Percentiles rank a stretch among this genome's conserved stretches.
These are phyloP conservation scores for Coriaria nepalensis DNA, from an alignment of 306 rosid species.

Conservation along the genomic window DNA sequence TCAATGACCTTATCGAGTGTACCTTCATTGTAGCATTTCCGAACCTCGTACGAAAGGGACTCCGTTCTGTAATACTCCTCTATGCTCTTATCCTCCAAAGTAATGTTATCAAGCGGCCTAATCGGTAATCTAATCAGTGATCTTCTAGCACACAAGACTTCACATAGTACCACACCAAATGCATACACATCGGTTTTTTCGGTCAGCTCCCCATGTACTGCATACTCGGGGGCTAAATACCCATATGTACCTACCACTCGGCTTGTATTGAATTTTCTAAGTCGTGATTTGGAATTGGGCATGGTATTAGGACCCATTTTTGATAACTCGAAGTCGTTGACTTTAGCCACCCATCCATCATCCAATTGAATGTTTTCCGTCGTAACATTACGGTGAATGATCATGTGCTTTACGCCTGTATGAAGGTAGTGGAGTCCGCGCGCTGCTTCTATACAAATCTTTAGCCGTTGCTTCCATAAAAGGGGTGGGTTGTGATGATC, in stretches of 20 bases:
- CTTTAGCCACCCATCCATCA: slow-evolving; percentile 27
- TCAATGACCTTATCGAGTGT: slow-evolving; percentile 6
- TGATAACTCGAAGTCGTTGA: slow-evolving; percentile 33
- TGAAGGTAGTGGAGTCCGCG: slow-evolving; percentile 23
- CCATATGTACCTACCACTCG: slow-evolving; percentile 33
- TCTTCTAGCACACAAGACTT: slow-evolving; percentile 25
- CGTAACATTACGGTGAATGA: slow-evolving; percentile 28
- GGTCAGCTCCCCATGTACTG: slow-evolving; percentile 8
- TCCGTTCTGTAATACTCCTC: neutral
- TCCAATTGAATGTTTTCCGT: slow-evolving; percentile 20
- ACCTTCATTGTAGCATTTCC: slow-evolving; percentile 1
- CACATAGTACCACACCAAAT: slow-evolving; percentile 32
- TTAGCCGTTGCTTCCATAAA: slow-evolving; percentile 15
- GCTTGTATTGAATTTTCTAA: slow-evolving; percentile 8
- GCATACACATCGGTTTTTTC: slow-evolving; percentile 38
- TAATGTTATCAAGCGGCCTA: neutral
- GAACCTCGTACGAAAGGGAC: slow-evolving; percentile 28
- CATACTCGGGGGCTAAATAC: slow-evolving; percentile 36
- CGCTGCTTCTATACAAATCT: slow-evolving; percentile 16
- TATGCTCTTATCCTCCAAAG: too few relatives aligned
- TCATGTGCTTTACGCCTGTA: neutral
- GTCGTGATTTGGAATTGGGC: slow-evolving; percentile 11
- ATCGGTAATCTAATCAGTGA: slow-evolving; percentile 16
- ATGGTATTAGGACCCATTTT: slow-evolving; percentile 11
- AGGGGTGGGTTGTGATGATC: slow-evolving; percentile 10